Percentiles rank a stretch among this genome's conserved stretches.
These are phyloP conservation scores for Pythium apleroticum DNA, from an alignment of 352 stramenopile species.

Conservation along the genomic window DNA sequence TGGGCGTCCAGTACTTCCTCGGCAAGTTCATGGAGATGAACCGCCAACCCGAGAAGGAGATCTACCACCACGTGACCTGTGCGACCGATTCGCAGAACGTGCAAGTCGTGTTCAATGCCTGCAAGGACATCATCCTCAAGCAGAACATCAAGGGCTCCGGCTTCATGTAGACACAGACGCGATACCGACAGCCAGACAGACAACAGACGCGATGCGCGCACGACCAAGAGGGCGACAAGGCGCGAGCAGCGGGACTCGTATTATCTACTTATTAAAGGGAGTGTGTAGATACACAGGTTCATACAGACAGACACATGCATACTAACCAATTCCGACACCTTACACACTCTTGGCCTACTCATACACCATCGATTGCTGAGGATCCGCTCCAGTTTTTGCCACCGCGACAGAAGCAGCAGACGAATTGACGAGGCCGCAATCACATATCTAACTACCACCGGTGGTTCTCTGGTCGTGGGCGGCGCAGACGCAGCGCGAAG, in stretches of 20 bases:
- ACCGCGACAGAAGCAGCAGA: not conserved
- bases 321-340: constrained; percentile 2
- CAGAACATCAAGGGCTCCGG: constrained; percentile 92
- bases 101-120: constrained; percentile 95
- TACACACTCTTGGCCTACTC: not conserved
- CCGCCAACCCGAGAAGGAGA: constrained; percentile 88
- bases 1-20: constrained; percentile 89
- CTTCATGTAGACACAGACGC: constrained; percentile 69
- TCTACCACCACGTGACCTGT: constrained; percentile 96
- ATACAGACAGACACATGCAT: constrained; percentile 22
- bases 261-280: constrained; percentile 28
- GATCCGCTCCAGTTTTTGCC: not conserved
- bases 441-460: constrained; percentile 4
- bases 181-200: not conserved
- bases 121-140: constrained; percentile 95
- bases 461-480: not conserved
- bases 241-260: constrained; percentile 6
- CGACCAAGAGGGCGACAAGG: not conserved
- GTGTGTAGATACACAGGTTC: constrained; percentile 27
- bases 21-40: constrained; percentile 96
- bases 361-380: not conserved
- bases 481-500: not conserved
- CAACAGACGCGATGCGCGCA: not conserved
- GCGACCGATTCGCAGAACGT: constrained; percentile 97
- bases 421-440: not conserved